A percentile compares a stretch with the other conserved stretches of the same genome.
These are phyloP conservation scores for Aspergillus cavernicola DNA, from an alignment of 495 filamentous ascomycete genomes.

Conservation along the genomic window DNA sequence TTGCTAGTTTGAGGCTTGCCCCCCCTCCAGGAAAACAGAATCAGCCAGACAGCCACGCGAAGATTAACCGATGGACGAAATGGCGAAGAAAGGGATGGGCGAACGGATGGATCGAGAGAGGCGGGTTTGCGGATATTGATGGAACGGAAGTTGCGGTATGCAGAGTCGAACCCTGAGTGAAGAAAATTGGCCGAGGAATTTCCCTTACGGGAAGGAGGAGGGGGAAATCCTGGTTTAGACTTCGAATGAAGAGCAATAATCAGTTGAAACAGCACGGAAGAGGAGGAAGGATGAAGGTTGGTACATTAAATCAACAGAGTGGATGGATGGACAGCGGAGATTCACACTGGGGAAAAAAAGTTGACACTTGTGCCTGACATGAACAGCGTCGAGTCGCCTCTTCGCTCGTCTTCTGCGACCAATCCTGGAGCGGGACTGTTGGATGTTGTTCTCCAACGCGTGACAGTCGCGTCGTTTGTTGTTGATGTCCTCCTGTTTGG, in stretches of 20 bases:
- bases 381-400: constrained; percentile 12
- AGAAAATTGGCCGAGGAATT: constrained; percentile 20
- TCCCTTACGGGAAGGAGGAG: constrained; percentile 20
- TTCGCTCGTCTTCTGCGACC: constrained; percentile 12
- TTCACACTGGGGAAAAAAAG: constrained; percentile 10
- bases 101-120: constrained; percentile 13
- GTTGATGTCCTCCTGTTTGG: constrained; percentile 13
- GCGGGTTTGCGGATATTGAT: constrained; percentile 14
- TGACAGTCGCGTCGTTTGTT: constrained; percentile 24
- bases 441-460: constrained; percentile 21
- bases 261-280: not conserved
- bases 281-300: not conserved
- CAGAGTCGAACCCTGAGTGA: constrained; percentile 21
- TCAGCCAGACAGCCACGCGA: constrained; percentile 23
- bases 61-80: constrained; percentile 4
- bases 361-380: constrained; percentile 16
- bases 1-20: constrained; percentile 4
- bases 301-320: not conserved
- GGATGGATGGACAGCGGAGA: not conserved
- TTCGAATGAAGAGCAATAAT: constrained; percentile 2
- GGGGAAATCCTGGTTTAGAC: constrained; percentile 7
- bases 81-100: constrained; percentile 23
- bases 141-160: constrained; percentile 28
- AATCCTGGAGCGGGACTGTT: constrained; percentile 22
- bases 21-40: constrained; percentile 13